These are phyloP conservation scores for Pestalotiopsis sp. DNA, from an alignment of 2,329 filamentous ascomycete species.

Conservation along the genomic window DNA sequence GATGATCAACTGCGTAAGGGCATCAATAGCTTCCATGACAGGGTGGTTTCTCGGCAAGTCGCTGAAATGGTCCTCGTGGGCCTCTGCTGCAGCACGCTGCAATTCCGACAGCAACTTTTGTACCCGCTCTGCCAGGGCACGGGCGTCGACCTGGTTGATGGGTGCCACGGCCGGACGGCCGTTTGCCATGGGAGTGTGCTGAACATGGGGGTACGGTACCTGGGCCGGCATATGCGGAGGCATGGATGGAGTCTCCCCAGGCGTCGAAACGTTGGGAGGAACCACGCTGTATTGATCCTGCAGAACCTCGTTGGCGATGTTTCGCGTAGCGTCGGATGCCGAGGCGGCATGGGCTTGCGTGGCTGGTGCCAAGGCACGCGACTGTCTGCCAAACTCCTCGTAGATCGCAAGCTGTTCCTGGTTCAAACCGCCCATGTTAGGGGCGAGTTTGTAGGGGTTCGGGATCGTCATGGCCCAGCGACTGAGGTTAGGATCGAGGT, in stretches of 20 bases:
- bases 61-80: constrained; percentile 60
- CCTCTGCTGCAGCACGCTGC: constrained; percentile 52
- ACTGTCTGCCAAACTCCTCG: constrained; percentile 90
- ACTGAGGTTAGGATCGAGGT: constrained; percentile 79
- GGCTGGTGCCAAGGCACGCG: constrained; percentile 62
- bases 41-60: constrained; percentile 60
- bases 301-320: constrained; percentile 64
- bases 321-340: constrained; percentile 61
- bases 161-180: constrained; percentile 45
- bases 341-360: constrained; percentile 58
- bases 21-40: constrained; percentile 64
- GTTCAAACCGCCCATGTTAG: constrained; percentile 72
- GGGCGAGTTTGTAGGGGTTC: constrained; percentile 85
- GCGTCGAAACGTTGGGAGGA: constrained; percentile 55
- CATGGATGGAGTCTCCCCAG: constrained; percentile 60
- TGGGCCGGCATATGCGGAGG: constrained; percentile 52
- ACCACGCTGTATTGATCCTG: constrained; percentile 62
- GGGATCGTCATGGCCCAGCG: constrained; percentile 94
- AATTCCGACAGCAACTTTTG: constrained; percentile 61
- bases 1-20: constrained; percentile 63
- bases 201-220: constrained; percentile 57
- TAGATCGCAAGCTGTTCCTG: constrained; percentile 94
- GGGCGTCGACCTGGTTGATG: constrained; percentile 52
- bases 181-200: constrained; percentile 46
- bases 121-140: constrained; percentile 55